Evolutionary conservation across 805 yeast genomes (phyloP).

Genomic region (Lipomyces orientalis): DNA sequence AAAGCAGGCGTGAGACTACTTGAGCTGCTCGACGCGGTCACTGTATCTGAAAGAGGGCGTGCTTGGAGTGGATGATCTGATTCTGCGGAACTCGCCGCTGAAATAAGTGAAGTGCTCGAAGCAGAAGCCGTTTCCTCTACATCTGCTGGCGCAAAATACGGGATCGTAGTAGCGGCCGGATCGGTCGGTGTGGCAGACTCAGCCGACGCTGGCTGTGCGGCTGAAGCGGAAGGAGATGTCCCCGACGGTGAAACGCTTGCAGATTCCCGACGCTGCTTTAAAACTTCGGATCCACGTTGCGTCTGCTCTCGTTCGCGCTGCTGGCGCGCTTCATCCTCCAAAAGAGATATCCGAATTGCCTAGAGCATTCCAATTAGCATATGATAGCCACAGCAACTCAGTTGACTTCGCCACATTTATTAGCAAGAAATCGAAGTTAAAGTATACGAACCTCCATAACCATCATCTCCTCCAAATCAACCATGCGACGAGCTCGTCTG

Average conservation of each 20-base stretch:
- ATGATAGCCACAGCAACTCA: background rate
- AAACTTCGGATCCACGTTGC: conserved; percentile 24
- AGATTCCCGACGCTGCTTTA: conserved; percentile 5
- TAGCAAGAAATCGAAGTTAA: background rate
- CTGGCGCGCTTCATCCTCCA: conserved; percentile 66
- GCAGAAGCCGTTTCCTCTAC: conserved; percentile 9
- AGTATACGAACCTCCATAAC: conserved; percentile 60
- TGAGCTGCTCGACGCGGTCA: conserved; percentile 13
- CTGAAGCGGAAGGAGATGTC: background rate
- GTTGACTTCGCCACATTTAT: background rate
- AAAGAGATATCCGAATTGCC: conserved; percentile 73
- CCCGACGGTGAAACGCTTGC: background rate
- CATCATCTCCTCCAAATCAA: conserved; percentile 74
- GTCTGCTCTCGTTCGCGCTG: conserved; percentile 41
- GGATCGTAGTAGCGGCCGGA: background rate
- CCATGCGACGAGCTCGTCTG: conserved; percentile 38
- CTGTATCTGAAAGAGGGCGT: background rate
- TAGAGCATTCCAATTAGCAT: background rate
- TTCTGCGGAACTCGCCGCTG: conserved; percentile 8
- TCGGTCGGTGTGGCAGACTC: background rate
- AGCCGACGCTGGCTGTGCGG: background rate
- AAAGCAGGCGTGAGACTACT: conserved; percentile 5
- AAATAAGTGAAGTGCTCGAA: conserved; percentile 9
- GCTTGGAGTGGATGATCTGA: background rate
- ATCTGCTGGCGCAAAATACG: background rate